Conservation (phyloP, 2,329 filamentous ascomycete species). For the Zalaria sp. region DNA sequence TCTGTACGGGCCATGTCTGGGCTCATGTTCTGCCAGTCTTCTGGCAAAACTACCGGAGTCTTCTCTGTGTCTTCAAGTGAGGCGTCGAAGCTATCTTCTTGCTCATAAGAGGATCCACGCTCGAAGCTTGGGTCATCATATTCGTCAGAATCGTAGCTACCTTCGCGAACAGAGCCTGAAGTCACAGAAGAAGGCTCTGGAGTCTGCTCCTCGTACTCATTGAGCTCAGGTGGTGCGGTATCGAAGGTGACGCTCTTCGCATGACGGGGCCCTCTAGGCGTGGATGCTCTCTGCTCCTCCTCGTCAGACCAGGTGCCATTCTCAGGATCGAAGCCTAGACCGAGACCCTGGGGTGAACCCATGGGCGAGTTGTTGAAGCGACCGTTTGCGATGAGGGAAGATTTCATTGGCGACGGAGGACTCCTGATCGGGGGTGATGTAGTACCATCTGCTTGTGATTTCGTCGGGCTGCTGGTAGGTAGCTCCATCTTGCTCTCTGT, state of each 20-base stretch:
- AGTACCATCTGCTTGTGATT: constrained; percentile 13
- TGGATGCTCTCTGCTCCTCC: constrained; percentile 45
- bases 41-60: constrained; percentile 92
- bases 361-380: constrained; percentile 45
- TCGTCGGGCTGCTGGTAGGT: constrained; percentile 32
- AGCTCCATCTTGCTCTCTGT: constrained; percentile 40
- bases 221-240: constrained; percentile 79
- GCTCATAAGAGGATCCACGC: constrained; percentile 43
- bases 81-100: constrained; percentile 76
- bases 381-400: constrained; percentile 58
- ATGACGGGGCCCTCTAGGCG: constrained; percentile 63
- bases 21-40: constrained; percentile 80
- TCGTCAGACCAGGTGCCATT: constrained; percentile 50
- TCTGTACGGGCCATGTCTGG: constrained; percentile 46
- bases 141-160: constrained; percentile 78
- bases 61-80: constrained; percentile 93
- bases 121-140: constrained; percentile 53
- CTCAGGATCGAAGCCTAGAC: constrained; percentile 47
- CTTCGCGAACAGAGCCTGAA: constrained; percentile 68
- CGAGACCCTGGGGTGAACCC: neutral
- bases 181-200: constrained; percentile 88
- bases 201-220: constrained; percentile 97
- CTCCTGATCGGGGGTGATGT: constrained; percentile 47
- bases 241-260: constrained; percentile 97
- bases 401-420: constrained; percentile 71